Evolutionary conservation across 345 rosid genomes (phyloP).

Genomic region (Acer yangbiense): DNA sequence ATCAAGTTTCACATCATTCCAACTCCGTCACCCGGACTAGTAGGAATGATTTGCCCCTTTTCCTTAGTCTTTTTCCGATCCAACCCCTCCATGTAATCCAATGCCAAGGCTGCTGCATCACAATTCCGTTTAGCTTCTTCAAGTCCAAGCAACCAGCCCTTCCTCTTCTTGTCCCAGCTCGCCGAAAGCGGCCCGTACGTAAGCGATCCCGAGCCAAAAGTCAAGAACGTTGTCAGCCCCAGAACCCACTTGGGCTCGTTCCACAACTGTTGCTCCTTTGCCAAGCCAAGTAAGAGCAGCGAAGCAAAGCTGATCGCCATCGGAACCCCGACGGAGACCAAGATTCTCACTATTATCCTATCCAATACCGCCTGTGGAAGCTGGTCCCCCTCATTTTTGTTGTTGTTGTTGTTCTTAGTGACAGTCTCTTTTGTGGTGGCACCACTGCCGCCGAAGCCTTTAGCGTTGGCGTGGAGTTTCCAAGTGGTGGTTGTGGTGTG

Average conservation of each 20-base stretch:
- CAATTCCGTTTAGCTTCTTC: conserved; percentile 63
- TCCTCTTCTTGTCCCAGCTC: conserved; percentile 62
- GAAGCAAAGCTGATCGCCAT: conserved; percentile 42
- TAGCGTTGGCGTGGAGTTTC: conserved; percentile 45
- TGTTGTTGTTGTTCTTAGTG: conserved; percentile 3
- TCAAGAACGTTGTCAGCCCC: conserved; percentile 46
- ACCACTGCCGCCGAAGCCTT: conserved; percentile 36
- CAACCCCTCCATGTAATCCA: too few relatives aligned
- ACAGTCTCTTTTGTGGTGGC: conserved; percentile 12
- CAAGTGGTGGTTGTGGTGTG: conserved; percentile 22
- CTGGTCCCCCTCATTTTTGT: conserved; percentile 37
- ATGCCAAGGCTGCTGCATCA: too few relatives aligned
- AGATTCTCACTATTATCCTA: conserved; percentile 48
- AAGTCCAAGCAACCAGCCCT: conserved; percentile 65
- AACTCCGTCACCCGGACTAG: too few relatives aligned
- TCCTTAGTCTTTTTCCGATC: too few relatives aligned
- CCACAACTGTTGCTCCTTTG: conserved; percentile 48
- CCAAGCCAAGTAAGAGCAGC: conserved; percentile 35
- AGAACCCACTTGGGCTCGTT: conserved; percentile 73
- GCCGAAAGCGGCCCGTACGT: conserved; percentile 82
- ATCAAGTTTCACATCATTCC: too few relatives aligned
- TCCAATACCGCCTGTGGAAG: conserved; percentile 54
- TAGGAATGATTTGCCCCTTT: too few relatives aligned
- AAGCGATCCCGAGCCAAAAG: conserved; percentile 74
- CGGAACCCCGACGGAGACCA: conserved; percentile 51